phyloP scores from a whole-genome alignment of 345 rosid genomes.

The Zanthoxylum bungeanum region DNA sequence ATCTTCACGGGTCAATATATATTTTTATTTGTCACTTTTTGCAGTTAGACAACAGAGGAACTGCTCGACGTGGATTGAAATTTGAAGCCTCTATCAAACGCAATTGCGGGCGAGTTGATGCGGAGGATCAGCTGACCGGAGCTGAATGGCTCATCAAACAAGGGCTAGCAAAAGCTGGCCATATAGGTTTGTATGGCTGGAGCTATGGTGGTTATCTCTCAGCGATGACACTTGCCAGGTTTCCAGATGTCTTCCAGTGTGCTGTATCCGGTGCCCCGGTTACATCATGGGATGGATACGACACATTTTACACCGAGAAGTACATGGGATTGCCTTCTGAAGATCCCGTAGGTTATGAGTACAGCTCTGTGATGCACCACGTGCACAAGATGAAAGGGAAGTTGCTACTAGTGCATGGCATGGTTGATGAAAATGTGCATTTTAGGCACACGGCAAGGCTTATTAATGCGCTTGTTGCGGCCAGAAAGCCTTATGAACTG shows the following conservation, averaged over 20 bases:
- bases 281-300: slow-evolving; percentile 96
- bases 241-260: slow-evolving; percentile 65
- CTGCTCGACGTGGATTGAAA: slow-evolving; percentile 78
- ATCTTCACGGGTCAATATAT: not conserved
- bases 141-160: slow-evolving; percentile 79
- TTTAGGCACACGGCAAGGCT: slow-evolving; percentile 93
- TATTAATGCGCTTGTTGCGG: slow-evolving; percentile 71
- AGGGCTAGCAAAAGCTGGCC: slow-evolving; percentile 66
- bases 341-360: slow-evolving; percentile 34
- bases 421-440: slow-evolving; percentile 96
- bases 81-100: slow-evolving; percentile 74
- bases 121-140: slow-evolving; percentile 81
- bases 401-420: slow-evolving; percentile 78
- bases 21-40: slow-evolving; percentile 4
- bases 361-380: slow-evolving; percentile 76
- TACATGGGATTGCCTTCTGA: slow-evolving; percentile 85
- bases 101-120: slow-evolving; percentile 56
- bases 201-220: slow-evolving; percentile 98
- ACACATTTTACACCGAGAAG: slow-evolving; percentile 88
- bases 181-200: slow-evolving; percentile 83
- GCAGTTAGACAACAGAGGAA: slow-evolving; percentile 95
- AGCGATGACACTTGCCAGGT: slow-evolving; percentile 57
- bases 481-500: slow-evolving; percentile 66
- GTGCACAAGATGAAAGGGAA: slow-evolving; percentile 60
- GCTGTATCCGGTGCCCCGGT: slow-evolving; percentile 91